Evolutionary conservation across 2,329 filamentous ascomycete species (phyloP), one percentile per base, ranked within the genome.

Genomic region (Hypoxylon sp.): DNA sequence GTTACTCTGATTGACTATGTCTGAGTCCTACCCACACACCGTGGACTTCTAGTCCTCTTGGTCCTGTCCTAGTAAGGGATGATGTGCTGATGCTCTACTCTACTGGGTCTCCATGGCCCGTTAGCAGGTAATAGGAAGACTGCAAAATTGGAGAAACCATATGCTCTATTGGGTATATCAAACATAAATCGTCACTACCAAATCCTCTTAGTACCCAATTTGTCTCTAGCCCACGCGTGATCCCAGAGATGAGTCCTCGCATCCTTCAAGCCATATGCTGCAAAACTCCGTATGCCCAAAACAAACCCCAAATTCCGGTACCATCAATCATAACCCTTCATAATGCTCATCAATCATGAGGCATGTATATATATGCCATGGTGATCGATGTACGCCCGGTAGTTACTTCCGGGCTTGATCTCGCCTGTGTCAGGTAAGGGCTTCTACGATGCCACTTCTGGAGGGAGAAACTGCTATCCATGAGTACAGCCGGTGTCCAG

Each of bases 91-190:
- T 2, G n/a, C 11, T 23, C n/a, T 9, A 12, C 32, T 39, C 23
- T 6, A 41, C 11, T 12, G 8, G 6, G 14, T 25, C 21, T 11
- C 32, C 12, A 27, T 32, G 16, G 12, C 37, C 25, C 2, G 12
- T 30, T 54, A 7, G 19, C n/a, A 19, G 8, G 19, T 3, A 2
- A 14, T 14, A 23, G 21, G 12, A 25, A 39, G 5, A 32, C 9
- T 2, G 1, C 4, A 11, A 16, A 12, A 14, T 32, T 0, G 25
- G 41, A 34, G 39, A 29, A 45, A 14, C 19, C 19, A 45, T 27
- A 27, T 9, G 25, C 16, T 55, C 51, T 51, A 55, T 55, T 55
- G 51, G 43, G 58, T 61, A 61, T 61, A 55, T 48, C 45, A 34
- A 55, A 30, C 32, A 43, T 55, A 39, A 29, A 46, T 54, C 51